Base-by-base conservation (phyloP, 345 rosid species). In the Eutrema japonicum region DNA sequence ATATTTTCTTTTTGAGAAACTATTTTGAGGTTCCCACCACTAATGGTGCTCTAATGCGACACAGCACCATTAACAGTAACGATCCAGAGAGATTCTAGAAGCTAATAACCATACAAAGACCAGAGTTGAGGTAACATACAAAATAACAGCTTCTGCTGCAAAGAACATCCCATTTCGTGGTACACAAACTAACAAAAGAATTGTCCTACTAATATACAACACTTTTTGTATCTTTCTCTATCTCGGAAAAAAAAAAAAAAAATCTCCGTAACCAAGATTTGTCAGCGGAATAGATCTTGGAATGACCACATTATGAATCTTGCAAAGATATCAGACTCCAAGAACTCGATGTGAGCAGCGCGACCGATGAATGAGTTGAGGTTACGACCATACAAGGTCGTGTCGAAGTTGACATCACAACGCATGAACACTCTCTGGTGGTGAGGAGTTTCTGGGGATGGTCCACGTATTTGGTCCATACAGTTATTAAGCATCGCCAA, bases 281-380 rank as follows among this genome's bases (percentile, higher is more conserved):
- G 10, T 76, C 82, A 89, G 52, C 81, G 81, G 73, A 92, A 96
- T 10, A 92, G 54, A 64, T 90, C 91, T 2, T 77, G 91, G 83
- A 89, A 96, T 42, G 99, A 92, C 99, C 98, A 90, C 97, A 96
- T 92, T 33, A 90, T 79, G 89, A 92, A 90, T 77, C 85, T 85
- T 30, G 89, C 96, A 73, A 86, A 96, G 72, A 85, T 67, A 72
- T 96, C 98, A 1, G 98, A 81, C 83, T 96, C 98, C 79, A 96
- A 71, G 83, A 96, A 92, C 78, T 96, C 99, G 1, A 96, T 92
- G 62, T 96, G 99, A 45, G 99, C 99, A 49, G 99, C 96, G 6
- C 98, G 82, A 1, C 99, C 99, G 2, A 96, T 90, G 71, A 90
- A 79, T 22, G 96, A 68, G 84, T 96, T 90, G 22, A 92, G 77